phyloP scores from a whole-genome alignment of 371 early-diverging fungal genomes.

The Nematocida sp. region DNA sequence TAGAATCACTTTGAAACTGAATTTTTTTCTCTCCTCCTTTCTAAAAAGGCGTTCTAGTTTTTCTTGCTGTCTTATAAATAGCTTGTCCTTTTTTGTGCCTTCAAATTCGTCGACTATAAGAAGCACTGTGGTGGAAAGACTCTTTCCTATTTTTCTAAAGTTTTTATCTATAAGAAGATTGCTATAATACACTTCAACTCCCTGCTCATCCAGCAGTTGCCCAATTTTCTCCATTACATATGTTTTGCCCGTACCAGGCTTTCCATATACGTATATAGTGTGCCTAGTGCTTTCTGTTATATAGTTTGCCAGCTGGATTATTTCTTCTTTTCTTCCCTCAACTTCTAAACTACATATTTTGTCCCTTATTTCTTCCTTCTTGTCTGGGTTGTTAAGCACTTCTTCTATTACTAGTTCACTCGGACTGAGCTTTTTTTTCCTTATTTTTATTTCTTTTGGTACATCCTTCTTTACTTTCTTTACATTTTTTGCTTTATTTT shows the following conservation, averaged over 20 bases:
- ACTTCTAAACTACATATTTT: neutral
- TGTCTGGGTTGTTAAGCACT: slow-evolving; percentile 9
- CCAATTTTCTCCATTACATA: slow-evolving; percentile 16
- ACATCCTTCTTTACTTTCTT: neutral
- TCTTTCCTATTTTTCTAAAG: neutral
- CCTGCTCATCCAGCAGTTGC: neutral
- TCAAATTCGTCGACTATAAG: slow-evolving; percentile 54
- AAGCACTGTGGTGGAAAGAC: slow-evolving; percentile 12
- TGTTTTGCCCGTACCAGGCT: slow-evolving; percentile 51
- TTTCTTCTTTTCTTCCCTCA: slow-evolving; percentile 40
- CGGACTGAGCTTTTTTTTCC: neutral
- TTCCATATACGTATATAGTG: slow-evolving; percentile 36
- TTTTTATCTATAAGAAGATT: slow-evolving; percentile 50
- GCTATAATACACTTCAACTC: slow-evolving; percentile 33
- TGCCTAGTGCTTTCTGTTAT: slow-evolving; percentile 1
- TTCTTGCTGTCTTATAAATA: slow-evolving; percentile 31
- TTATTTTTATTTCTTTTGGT: slow-evolving; percentile 1
- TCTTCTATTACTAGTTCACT: neutral
- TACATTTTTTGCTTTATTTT: neutral
- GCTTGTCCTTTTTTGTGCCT: slow-evolving; percentile 15
- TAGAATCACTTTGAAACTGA: slow-evolving; percentile 28
- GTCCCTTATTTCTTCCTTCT: neutral
- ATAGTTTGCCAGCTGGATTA: slow-evolving; percentile 5
- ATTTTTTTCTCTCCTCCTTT: slow-evolving; percentile 17
- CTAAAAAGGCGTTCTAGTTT: slow-evolving; percentile 14